A percentile compares a stretch with the other conserved stretches of the same genome.
Conservation (phyloP, 2,329 filamentous ascomycete species). For the Zasmidium angulare region DNA sequence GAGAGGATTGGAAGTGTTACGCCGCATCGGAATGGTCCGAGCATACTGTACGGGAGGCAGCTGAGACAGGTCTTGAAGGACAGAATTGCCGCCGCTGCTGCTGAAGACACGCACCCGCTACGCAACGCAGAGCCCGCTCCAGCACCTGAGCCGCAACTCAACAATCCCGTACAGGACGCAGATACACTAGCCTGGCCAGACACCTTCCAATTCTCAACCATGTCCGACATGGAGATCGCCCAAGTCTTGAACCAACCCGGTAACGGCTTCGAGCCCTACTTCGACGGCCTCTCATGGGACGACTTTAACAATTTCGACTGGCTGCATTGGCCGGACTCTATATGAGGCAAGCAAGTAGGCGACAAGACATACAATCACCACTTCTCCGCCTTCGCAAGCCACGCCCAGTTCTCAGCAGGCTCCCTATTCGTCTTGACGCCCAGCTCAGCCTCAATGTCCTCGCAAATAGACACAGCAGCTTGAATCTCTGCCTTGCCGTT, state of each 20-base stretch:
- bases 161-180: not conserved
- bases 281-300: not conserved
- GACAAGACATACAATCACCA: constrained; percentile 9
- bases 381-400: constrained; percentile 17
- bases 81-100: not conserved
- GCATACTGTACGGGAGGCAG: not conserved
- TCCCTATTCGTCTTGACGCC: constrained; percentile 11
- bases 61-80: not conserved
- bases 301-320: not conserved
- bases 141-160: not conserved
- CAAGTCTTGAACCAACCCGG: not conserved
- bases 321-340: not conserved
- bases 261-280: not conserved
- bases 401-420: constrained; percentile 19
- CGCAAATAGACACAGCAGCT: constrained; percentile 19
- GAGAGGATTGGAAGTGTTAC: not conserved
- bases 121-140: not conserved
- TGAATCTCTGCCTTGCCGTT: constrained; percentile 20
- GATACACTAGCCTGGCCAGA: not conserved
- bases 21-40: not conserved
- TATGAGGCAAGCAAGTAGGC: not conserved
- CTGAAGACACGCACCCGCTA: not conserved
- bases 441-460: constrained; percentile 19
- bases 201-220: not conserved
- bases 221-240: not conserved